A percentile compares a stretch with the other conserved stretches of the same genome.
Conservation (phyloP, 2,329 filamentous ascomycete species). For the Xylaria sp. region DNA sequence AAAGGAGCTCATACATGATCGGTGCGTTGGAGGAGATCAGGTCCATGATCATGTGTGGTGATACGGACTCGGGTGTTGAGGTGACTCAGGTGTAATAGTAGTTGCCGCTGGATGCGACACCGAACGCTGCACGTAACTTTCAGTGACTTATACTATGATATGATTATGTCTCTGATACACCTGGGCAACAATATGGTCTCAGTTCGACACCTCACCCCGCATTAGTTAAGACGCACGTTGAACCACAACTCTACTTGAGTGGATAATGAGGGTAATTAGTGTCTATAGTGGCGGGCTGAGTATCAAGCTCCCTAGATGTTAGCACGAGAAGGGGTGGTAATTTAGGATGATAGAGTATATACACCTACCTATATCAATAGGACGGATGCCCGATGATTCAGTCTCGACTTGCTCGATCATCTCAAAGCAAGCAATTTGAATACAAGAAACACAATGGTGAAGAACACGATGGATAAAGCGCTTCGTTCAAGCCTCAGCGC, state of each 20-base stretch:
- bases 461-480: conserved; percentile 22
- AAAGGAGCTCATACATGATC: conserved; percentile 5
- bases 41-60: background rate
- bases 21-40: background rate
- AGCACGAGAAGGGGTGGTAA: background rate
- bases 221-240: conserved; percentile 13
- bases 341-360: background rate
- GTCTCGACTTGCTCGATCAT: background rate
- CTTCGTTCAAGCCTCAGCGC: conserved; percentile 17
- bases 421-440: background rate
- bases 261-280: background rate
- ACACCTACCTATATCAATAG: conserved; percentile 7
- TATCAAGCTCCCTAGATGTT: background rate
- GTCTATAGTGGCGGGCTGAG: conserved; percentile 21
- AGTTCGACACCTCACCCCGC: conserved; percentile 7
- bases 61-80: background rate
- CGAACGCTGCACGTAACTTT: background rate
- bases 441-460: conserved; percentile 3
- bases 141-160: background rate
- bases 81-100: background rate
- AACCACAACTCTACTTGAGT: conserved; percentile 3
- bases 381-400: background rate
- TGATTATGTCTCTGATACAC: conserved; percentile 6
- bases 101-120: background rate
- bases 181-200: background rate